Evolutionary conservation across 768 basidiomycete genomes (phyloP), one percentile per base, ranked within the genome.

Genomic region (Rhizopogon vinicolor): DNA sequence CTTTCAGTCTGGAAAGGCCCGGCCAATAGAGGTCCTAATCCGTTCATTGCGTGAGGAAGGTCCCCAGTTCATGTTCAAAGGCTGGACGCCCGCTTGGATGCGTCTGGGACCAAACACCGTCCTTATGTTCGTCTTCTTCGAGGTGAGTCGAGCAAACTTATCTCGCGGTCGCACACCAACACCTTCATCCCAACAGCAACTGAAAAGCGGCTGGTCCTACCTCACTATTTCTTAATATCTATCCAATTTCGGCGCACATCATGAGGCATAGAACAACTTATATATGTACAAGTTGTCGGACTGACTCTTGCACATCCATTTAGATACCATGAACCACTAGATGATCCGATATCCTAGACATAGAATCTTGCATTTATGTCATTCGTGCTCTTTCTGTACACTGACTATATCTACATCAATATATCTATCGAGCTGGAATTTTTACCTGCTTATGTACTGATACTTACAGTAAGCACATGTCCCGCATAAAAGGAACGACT

Each of bases 31-130:
- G 52, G 76, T 91, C 29, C 68, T 91, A 12, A 72, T 69, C 29
- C 75, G 68, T 42, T 89, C 89, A 4, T 70, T 91, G 37, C 79
- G 78, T 41, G 77, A 85, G 62, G 91, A 93, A 74, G 91, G 91
- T 0, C 78, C 83, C 9, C 75, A 77, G 56, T 92, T 93, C 67
- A 74, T 93, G 52, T 89, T 93, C 71, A 92, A 89, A 67, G 91
- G 91, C 35, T 93, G 91, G 91, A 89, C 89, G 16, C 91, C 91
- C 2, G 88, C 91, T 7, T 93, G 91, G 71, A 82, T 88, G 61
- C 84, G 91, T 46, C 72, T 93, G 42, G 90, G 86, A 29, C 91
- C 91, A 1, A 91, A 92, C 66, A 93, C 91, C 1, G 77, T 93
- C 35, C 74, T 93, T 5, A 80, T 93, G 72, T 93, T 91, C 69